phyloP scores from a whole-genome alignment of 768 basidiomycete genomes.

The Peribolospora baueri region DNA sequence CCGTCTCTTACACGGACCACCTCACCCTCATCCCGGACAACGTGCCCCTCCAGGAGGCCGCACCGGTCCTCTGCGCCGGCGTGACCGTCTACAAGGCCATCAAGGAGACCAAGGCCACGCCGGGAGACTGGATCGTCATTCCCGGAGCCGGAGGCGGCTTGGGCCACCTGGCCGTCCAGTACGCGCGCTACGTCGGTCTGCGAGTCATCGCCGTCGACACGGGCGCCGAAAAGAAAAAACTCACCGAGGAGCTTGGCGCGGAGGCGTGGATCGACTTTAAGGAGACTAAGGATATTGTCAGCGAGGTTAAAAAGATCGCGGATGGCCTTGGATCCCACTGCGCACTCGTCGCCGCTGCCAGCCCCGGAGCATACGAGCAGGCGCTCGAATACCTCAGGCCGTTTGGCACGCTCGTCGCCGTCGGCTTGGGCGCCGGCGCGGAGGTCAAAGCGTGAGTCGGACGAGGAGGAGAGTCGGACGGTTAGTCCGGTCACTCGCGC shows the following conservation, averaged over 20 bases:
- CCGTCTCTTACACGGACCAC: slow-evolving; percentile 37
- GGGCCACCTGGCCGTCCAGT: slow-evolving; percentile 42
- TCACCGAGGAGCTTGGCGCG: slow-evolving; percentile 9
- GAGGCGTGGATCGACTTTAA: slow-evolving; percentile 41
- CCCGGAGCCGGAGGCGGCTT: slow-evolving; percentile 17
- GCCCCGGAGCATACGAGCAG: slow-evolving; percentile 24
- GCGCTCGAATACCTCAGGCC: slow-evolving; percentile 46
- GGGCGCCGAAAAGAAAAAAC: slow-evolving; percentile 38
- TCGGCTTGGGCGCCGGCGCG: slow-evolving; percentile 45
- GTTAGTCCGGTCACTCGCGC: background rate
- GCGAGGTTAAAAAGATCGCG: slow-evolving; percentile 32
- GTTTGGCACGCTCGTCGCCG: slow-evolving; percentile 49
- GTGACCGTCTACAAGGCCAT: slow-evolving; percentile 68
- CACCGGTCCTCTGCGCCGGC: slow-evolving; percentile 44
- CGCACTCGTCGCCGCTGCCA: slow-evolving; percentile 20
- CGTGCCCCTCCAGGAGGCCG: slow-evolving; percentile 30
- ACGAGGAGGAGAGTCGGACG: background rate
- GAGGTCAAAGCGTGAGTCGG: slow-evolving; percentile 20
- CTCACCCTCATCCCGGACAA: slow-evolving; percentile 59
- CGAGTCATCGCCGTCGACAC: slow-evolving; percentile 62
- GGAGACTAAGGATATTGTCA: slow-evolving; percentile 37
- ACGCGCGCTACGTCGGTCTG: slow-evolving; percentile 50
- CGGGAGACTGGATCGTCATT: slow-evolving; percentile 52
- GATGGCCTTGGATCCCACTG: slow-evolving; percentile 46
- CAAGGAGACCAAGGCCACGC: slow-evolving; percentile 38